phyloP scores from a whole-genome alignment of 371 early-diverging fungal species.

The Mucor ambiguus region DNA sequence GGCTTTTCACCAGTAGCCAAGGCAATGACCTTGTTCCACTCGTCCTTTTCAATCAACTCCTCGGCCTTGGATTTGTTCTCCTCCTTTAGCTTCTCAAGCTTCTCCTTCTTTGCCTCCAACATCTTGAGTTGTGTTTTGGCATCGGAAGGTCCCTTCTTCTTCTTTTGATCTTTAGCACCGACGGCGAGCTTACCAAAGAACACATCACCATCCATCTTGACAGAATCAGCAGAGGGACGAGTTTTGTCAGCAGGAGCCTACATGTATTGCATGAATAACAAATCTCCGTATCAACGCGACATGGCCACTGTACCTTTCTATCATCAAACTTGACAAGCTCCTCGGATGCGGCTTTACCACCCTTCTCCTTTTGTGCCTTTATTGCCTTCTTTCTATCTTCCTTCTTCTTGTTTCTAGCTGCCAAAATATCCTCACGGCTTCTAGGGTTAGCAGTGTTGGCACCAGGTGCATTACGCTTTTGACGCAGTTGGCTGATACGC shows the following conservation, averaged over 20 bases:
- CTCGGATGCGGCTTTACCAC: constrained; percentile 49
- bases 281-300: background rate
- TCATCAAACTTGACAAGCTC: constrained; percentile 56
- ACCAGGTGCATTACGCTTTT: constrained; percentile 66
- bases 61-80: constrained; percentile 73
- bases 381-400: constrained; percentile 69
- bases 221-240: constrained; percentile 50
- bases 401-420: constrained; percentile 78
- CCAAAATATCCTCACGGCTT: constrained; percentile 76
- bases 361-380: constrained; percentile 73
- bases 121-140: constrained; percentile 75
- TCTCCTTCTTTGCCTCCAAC: constrained; percentile 76
- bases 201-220: constrained; percentile 63
- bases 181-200: constrained; percentile 76
- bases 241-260: constrained; percentile 11
- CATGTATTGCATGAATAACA: background rate
- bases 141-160: constrained; percentile 78
- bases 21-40: constrained; percentile 81
- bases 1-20: constrained; percentile 88
- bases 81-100: constrained; percentile 72
- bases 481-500: constrained; percentile 70
- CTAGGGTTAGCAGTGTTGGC: constrained; percentile 49
- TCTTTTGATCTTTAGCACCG: constrained; percentile 51
- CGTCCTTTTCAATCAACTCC: constrained; percentile 71
- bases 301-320: constrained; percentile 18